Conservation (phyloP, 2,329 filamentous ascomycete genomes). For the Geoglossum cookeanum region DNA sequence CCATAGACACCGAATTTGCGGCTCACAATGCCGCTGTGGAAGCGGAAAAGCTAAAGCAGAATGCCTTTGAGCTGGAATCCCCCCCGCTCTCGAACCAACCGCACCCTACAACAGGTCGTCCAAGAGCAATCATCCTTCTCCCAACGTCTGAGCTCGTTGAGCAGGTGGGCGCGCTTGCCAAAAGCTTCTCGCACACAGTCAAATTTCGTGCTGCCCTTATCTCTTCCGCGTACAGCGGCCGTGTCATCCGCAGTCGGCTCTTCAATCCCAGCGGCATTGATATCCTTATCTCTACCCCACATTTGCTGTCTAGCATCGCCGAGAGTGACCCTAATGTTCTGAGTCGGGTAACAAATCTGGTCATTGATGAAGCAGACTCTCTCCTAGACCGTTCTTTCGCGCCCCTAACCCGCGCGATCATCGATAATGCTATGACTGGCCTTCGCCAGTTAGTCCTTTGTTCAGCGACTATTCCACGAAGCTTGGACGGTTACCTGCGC, state of each 20-base stretch:
- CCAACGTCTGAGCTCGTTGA: constrained; percentile 82
- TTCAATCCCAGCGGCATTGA: constrained; percentile 72
- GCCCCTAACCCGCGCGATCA: constrained; percentile 59
- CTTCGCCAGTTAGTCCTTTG: constrained; percentile 77
- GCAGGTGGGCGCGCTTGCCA: constrained; percentile 67
- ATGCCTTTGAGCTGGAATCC: constrained; percentile 40
- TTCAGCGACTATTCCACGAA: constrained; percentile 85
- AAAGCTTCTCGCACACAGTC: constrained; percentile 61
- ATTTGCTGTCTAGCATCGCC: constrained; percentile 73
- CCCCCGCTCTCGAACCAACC: constrained; percentile 42
- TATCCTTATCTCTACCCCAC: constrained; percentile 70
- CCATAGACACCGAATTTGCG: constrained; percentile 36
- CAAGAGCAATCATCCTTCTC: constrained; percentile 68
- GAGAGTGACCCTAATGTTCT: constrained; percentile 82
- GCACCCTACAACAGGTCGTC: constrained; percentile 57
- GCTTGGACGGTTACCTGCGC: constrained; percentile 69
- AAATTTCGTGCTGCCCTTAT: constrained; percentile 77
- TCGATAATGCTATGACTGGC: constrained; percentile 65
- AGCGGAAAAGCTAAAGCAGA: constrained; percentile 28
- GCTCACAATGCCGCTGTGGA: constrained; percentile 30
- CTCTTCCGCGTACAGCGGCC: constrained; percentile 55
- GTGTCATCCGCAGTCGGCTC: constrained; percentile 65
- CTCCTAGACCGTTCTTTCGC: constrained; percentile 86
- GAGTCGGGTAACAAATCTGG: constrained; percentile 71
- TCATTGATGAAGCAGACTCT: constrained; percentile 92